Evolutionary conservation across 139 green algal genomes (phyloP), one percentile per base, ranked within the genome.

Genomic region (Haematococcus sp.): DNA sequence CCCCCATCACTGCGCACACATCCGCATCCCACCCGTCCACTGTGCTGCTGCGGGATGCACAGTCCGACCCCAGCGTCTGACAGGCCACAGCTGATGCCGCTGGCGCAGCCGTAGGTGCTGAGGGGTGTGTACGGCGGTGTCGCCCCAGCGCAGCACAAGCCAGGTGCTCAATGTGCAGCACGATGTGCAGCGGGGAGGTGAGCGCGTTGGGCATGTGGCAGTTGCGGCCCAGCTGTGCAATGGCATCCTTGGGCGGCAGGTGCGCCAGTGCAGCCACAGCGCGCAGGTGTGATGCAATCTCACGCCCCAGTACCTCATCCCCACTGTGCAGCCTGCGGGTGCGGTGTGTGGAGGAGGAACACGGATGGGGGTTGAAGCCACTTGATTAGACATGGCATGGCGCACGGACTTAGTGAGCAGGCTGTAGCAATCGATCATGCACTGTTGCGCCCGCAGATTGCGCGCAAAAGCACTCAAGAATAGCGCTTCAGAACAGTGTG

Each of bases 201-300:
- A 85, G 54, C 7, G 80, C 76, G 61, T 88, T 89, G 23, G 86
- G 86, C 83, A 91, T 84, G 76, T 91, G 86, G 78, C 86, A 91
- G 79, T 91, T 91, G 52, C 86, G 68, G 16, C 85, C 85, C 20
- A 90, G 69, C 25, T 52, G 31, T 0, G 69, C 43, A 4, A 80
- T 65, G 3, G 74, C 81, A 16, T 68, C 65, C 3, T 59, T 13
- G 13, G 76, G 73, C 16, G 77, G 73, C 9, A 68, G 55, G 7
- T 54, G 31, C 0, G 51, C 56, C 59, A 87, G 75, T 20, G 73
- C 63, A 2, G 78, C 56, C 0, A 30, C 71, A 3, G 51, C 25
- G 4, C 51, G 9, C 43, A 90, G 70, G 19, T 71, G 66, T 0
- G 3, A 67, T 9, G 81, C 83, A 17, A 90, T 59, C 25, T 72